Conservation (phyloP, 1,284 basidiomycete species). For the Pascua guehoae region DNA sequence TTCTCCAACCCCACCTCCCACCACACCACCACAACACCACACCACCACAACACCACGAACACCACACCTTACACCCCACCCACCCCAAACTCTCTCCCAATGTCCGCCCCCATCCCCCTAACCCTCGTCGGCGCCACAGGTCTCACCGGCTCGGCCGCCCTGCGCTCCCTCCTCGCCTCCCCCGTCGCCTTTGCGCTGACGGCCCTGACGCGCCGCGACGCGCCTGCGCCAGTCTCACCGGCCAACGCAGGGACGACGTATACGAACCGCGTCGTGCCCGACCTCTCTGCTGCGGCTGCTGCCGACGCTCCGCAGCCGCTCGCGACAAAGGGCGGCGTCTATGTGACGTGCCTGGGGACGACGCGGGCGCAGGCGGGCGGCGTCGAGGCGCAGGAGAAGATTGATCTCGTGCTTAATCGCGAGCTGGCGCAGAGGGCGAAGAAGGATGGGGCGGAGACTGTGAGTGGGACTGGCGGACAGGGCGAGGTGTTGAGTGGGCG, state of each 20-base stretch:
- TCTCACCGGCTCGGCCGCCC: constrained; percentile 38
- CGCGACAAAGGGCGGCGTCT: constrained; percentile 23
- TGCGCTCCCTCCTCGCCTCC: constrained; percentile 29
- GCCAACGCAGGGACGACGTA: constrained; percentile 19
- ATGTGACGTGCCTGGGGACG: constrained; percentile 41
- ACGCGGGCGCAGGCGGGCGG: constrained; percentile 39
- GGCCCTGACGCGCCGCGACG: constrained; percentile 36
- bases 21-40: neutral
- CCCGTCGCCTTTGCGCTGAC: constrained; percentile 33
- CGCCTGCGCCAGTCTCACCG: constrained; percentile 8
- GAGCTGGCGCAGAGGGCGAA: constrained; percentile 39
- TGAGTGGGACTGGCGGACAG: constrained; percentile 16
- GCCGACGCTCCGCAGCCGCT: constrained; percentile 10
- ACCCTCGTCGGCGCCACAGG: constrained; percentile 46
- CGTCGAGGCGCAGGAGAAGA: constrained; percentile 26
- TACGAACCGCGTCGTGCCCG: constrained; percentile 24
- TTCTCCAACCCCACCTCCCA: neutral
- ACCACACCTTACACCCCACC: neutral
- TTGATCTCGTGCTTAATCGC: constrained; percentile 41
- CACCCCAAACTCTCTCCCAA: no score
- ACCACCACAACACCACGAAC: neutral
- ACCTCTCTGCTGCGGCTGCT: constrained; percentile 22
- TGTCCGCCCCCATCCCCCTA: constrained; percentile 15
- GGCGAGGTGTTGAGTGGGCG: neutral
- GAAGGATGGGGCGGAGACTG: constrained; percentile 37